Percentiles rank a stretch among this genome's conserved stretches.
phyloP scores from a whole-genome alignment of 768 basidiomycete genomes.

The Trametes maxima region DNA sequence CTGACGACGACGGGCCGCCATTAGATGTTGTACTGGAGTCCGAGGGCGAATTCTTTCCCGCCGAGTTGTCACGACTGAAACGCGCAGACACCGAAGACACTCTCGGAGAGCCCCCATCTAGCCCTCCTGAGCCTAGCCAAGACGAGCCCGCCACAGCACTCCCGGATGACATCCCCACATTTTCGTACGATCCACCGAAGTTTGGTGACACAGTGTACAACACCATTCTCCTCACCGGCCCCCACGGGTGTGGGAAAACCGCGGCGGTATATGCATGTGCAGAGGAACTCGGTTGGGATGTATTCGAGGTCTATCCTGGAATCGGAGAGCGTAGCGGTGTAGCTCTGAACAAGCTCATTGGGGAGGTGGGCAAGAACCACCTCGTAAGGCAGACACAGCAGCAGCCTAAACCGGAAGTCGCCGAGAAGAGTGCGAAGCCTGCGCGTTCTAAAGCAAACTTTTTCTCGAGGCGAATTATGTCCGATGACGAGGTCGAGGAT shows the following conservation, averaged over 20 bases:
- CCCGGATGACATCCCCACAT: neutral
- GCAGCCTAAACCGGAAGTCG: slow-evolving; percentile 15
- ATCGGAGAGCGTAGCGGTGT: slow-evolving; percentile 86
- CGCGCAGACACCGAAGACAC: neutral
- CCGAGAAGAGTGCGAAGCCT: neutral
- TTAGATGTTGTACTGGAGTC: slow-evolving; percentile 35
- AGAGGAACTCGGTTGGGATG: slow-evolving; percentile 90
- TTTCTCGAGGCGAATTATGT: slow-evolving; percentile 20
- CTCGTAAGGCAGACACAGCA: slow-evolving; percentile 28
- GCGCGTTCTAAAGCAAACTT: slow-evolving; percentile 8
- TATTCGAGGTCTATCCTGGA: slow-evolving; percentile 96
- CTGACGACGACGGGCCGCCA: slow-evolving; percentile 37
- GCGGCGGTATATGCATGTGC: slow-evolving; percentile 93
- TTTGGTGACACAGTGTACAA: slow-evolving; percentile 68
- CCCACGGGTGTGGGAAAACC: slow-evolving; percentile 87
- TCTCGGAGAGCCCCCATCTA: neutral
- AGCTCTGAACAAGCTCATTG: slow-evolving; percentile 78
- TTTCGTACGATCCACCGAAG: slow-evolving; percentile 20
- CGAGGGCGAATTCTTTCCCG: slow-evolving; percentile 13
- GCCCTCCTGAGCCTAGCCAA: neutral
- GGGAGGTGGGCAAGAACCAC: slow-evolving; percentile 94
- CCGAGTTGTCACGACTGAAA: slow-evolving; percentile 9
- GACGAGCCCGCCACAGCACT: neutral
- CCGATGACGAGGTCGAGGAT: slow-evolving; percentile 26
- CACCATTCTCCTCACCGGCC: slow-evolving; percentile 83